Evolutionary conservation across 352 stramenopile species (phyloP), one percentile per base, ranked within the genome.

Genomic region (Salisapilia sapeloensis): DNA sequence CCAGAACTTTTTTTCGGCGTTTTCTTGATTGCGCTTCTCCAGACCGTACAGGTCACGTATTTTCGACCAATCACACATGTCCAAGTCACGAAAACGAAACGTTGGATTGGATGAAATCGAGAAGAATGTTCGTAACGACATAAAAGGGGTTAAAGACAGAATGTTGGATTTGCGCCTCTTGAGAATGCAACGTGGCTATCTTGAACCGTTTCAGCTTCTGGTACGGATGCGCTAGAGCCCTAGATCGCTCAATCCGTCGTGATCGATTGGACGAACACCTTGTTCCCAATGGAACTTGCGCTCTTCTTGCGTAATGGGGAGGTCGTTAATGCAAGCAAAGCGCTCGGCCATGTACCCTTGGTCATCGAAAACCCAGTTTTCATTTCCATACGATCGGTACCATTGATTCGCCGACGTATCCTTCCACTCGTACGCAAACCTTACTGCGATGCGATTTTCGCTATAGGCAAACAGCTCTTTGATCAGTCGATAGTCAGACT

Each of bases 291-390:
- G 61, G 51, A 65, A 82, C 36, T 63, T 50, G 40, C 80, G 69
- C 24, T 94, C 74, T 19, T 44, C 41, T 23, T 67, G 71, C 8
- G 42, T 14, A 40, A 93, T 94, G 0, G 53, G 35, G 0, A 91
- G 44, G 48, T 94, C 78, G 42, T 94, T 93, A 55, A 92, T 92
- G 30, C 48, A 75, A 17, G 78, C 78, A 52, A 78, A 79, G 29
- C 80, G 72, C 51, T 70, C 50, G n/a, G 69, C 53, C 78, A 93
- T 93, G 40, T 66, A 62, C 2, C 81, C 81, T 14, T 67, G 21
- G 6, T 56, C 57, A 26, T 93, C 58, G 44, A 93, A 94, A 33
- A 74, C 65, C 78, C 81, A 94, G 47, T 92, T 89, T 45, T 93
- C 80, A 31, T 93, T 92, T 29, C 80, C 80, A 36, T 92, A 84